Percentiles rank a stretch among this genome's conserved stretches.
These are phyloP conservation scores for Saccharomycopsis vini DNA, from an alignment of 805 yeast species.

Conservation along the genomic window DNA sequence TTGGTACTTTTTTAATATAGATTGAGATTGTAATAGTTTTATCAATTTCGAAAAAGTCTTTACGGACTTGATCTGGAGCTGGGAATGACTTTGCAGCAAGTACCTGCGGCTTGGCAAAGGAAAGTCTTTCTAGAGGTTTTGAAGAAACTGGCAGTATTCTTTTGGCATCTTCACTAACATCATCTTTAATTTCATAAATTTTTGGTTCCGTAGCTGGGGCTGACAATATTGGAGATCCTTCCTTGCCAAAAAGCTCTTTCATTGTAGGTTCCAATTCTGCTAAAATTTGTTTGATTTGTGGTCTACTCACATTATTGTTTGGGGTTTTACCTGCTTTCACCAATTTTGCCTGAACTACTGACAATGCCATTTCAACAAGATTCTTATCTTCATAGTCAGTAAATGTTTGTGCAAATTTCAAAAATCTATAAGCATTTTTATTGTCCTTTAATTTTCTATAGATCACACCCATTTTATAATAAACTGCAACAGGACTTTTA, in stretches of 20 bases:
- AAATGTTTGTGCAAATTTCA: conserved; percentile 34
- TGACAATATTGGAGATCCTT: background rate
- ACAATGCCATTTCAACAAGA: conserved; percentile 35
- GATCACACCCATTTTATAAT: conserved; percentile 41
- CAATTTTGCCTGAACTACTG: too few relatives aligned
- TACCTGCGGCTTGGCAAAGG: too few relatives aligned
- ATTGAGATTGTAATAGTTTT: conserved; percentile 53
- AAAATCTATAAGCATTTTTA: conserved; percentile 32
- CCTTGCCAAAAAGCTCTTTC: background rate
- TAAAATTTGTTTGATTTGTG: too few relatives aligned
- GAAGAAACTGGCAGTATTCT: background rate
- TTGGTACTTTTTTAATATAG: conserved; percentile 58
- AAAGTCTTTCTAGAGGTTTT: too few relatives aligned
- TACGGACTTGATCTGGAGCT: conserved; percentile 29
- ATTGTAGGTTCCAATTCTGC: conserved; percentile 4
- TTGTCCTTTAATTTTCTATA: conserved; percentile 37
- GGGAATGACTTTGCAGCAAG: conserved; percentile 14
- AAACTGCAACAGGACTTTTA: conserved; percentile 33
- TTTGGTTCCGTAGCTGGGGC: background rate
- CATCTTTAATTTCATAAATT: conserved; percentile 4
- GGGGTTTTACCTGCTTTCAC: too few relatives aligned
- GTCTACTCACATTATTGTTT: too few relatives aligned
- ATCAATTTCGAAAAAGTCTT: conserved; percentile 70
- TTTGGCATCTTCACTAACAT: background rate
- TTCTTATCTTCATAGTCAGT: conserved; percentile 37